Conservation (phyloP, 2,329 filamentous ascomycete species). For the Periglandula ipomoeae region DNA sequence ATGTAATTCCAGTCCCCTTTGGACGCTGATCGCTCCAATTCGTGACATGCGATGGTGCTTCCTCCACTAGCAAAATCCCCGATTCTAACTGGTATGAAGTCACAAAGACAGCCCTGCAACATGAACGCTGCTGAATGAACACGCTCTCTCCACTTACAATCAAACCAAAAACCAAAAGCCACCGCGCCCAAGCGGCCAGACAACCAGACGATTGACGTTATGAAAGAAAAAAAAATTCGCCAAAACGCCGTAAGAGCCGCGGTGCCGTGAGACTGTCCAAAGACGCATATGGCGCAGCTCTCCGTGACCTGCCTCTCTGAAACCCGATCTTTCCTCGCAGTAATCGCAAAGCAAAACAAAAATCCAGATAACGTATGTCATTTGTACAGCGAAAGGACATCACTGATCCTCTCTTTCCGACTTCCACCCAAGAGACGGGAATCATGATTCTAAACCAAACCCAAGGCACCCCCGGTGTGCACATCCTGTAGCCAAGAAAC, state of each 20-base stretch:
- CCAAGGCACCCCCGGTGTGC: background rate
- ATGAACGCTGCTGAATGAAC: constrained; percentile 12
- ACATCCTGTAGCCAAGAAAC: background rate
- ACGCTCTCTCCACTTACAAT: background rate
- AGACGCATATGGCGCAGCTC: constrained; percentile 4
- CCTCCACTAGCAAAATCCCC: background rate
- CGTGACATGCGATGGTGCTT: background rate
- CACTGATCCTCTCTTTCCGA: background rate
- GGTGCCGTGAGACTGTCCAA: constrained; percentile 14
- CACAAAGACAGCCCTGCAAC: constrained; percentile 14
- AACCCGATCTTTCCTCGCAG: background rate
- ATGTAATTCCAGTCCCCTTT: background rate
- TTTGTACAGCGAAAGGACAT: background rate
- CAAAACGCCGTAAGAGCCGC: constrained; percentile 3
- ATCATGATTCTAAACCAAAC: background rate
- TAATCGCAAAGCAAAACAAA: background rate
- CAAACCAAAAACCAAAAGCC: background rate
- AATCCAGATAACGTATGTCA: background rate
- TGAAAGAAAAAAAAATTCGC: constrained; percentile 11
- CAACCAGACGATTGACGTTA: background rate
- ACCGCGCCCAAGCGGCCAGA: background rate
- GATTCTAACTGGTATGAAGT: constrained; percentile 5
- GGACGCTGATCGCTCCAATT: background rate
- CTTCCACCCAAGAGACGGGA: background rate
- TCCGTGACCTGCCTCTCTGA: background rate